Evolutionary conservation across 257 asterid genomes (phyloP).

Genomic region (Dorcoceras hygrometricum): DNA sequence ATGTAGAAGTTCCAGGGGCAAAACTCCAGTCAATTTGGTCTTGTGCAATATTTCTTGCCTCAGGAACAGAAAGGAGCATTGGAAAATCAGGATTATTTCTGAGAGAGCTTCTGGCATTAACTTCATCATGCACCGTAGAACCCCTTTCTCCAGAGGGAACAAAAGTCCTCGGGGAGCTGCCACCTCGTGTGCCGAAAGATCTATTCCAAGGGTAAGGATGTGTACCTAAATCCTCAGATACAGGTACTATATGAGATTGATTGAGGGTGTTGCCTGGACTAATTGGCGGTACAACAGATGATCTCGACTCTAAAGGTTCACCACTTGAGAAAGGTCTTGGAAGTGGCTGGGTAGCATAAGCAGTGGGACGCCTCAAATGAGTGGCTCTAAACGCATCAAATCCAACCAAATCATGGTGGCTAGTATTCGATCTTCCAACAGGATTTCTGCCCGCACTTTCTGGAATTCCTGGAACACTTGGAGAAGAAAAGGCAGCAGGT

Average conservation of each 20-base stretch:
- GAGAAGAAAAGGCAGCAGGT: conserved; percentile 35
- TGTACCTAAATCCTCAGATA: conserved; percentile 44
- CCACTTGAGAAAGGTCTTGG: conserved; percentile 33
- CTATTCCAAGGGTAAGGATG: conserved; percentile 50
- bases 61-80: conserved; percentile 43
- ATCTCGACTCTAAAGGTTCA: conserved; percentile 40
- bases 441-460: conserved; percentile 51
- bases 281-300: conserved; percentile 34
- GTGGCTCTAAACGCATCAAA: conserved; percentile 40
- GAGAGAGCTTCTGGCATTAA: conserved; percentile 38
- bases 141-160: conserved; percentile 47
- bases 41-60: conserved; percentile 42
- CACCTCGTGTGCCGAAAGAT: conserved; percentile 41
- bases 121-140: conserved; percentile 39
- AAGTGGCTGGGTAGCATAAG: conserved; percentile 29
- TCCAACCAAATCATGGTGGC: conserved; percentile 42
- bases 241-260: conserved; percentile 43
- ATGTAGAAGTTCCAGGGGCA: conserved; percentile 45
- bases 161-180: conserved; percentile 45
- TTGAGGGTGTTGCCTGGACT: conserved; percentile 31
- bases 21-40: conserved; percentile 68
- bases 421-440: conserved; percentile 32
- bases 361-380: conserved; percentile 39
- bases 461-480: conserved; percentile 36
- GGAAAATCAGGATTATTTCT: conserved; percentile 47